These are phyloP conservation scores for Mollisiaceae sp. DNA, from an alignment of 2,329 filamentous ascomycete species.

Conservation along the genomic window DNA sequence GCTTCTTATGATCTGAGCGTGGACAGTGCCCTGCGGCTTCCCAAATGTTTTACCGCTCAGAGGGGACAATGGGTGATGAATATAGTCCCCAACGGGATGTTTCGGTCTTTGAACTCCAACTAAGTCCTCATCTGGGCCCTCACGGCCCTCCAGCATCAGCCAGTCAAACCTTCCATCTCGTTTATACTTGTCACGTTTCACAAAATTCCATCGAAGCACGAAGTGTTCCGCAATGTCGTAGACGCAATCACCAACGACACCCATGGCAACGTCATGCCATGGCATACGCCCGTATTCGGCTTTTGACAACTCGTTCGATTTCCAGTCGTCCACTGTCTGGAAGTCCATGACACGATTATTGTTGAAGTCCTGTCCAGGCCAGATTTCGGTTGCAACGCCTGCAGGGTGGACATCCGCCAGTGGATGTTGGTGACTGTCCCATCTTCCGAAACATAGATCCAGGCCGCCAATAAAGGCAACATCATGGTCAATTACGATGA, in stretches of 20 bases:
- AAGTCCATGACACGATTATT: slow-evolving; percentile 98
- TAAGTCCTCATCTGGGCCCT: slow-evolving; percentile 81
- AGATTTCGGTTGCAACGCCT: slow-evolving; percentile 81
- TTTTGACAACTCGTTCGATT: slow-evolving; percentile 90
- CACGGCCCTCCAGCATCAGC: slow-evolving; percentile 78
- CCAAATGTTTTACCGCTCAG: slow-evolving; percentile 67
- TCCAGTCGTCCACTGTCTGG: slow-evolving; percentile 88
- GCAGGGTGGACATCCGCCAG: slow-evolving; percentile 87
- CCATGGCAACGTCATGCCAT: slow-evolving; percentile 97
- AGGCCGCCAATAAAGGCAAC: slow-evolving; percentile 93
- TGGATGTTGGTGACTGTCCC: slow-evolving; percentile 86
- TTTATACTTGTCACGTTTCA: slow-evolving; percentile 98
- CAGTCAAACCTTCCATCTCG: slow-evolving; percentile 83
- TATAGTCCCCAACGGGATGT: slow-evolving; percentile 86
- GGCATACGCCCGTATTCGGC: slow-evolving; percentile 94
- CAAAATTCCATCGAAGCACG: slow-evolving; percentile 92
- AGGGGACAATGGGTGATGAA: slow-evolving; percentile 77
- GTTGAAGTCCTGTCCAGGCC: slow-evolving; percentile 97
- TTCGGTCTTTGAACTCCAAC: slow-evolving; percentile 87
- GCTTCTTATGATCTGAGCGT: slow-evolving; percentile 86
- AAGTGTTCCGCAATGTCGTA: slow-evolving; percentile 98
- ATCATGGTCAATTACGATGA: slow-evolving; percentile 91
- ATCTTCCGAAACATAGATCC: slow-evolving; percentile 93
- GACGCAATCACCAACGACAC: slow-evolving; percentile 84
- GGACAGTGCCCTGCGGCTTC: slow-evolving; percentile 72